Base-by-base conservation (phyloP, 2,329 filamentous ascomycete species). In the Ceratocystis papillata region DNA sequence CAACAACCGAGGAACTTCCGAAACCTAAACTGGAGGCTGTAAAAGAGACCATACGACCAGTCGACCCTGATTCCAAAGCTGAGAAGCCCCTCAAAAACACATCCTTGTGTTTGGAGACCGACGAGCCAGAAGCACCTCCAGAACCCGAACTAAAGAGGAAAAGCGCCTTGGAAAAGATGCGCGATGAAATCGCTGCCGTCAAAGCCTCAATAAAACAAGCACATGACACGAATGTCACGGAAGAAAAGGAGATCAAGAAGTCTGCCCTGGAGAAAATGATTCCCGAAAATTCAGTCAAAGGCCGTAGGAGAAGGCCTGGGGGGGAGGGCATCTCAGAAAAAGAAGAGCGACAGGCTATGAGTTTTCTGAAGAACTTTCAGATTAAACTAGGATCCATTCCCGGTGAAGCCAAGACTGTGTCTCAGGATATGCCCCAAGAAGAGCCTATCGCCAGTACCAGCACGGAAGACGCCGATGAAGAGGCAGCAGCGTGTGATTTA, bases 151-250 rank as follows among this genome's bases (percentile, higher is more conserved):
- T 68, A 25, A 69, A 57, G 66, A 69, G 33, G 63, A 69, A 62
- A 62, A 74, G 80, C 1, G 79, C 80, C 0, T 76, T 92, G 8
- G 86, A 90, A 69, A 79, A 79, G 70, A 89, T 88, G 2, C 92
- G 92, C 70, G 88, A 89, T 46, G 87, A 94, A 71, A 90, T 93
- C 65, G 88, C 87, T 3, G 87, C 87, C 1, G 77, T 94, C 3
- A 93, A 92, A 74, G 87, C 87, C 7, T 91, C 88, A 0, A 90
- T 94, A 87, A 87, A 86, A 72, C 82, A 89, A 44, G 87, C 80
- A 25, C 48, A 67, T 30, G 30, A 48, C 22, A 76, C 59, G 10
- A 25, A 63, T 82, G 30, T 76, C 81, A 64, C 72, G 75, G 0
- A 79, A 73, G 46, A 78, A 70, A 77, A 79, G 67, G 80, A 85